A percentile compares a stretch with the other conserved stretches of the same genome.
Evolutionary conservation across 352 stramenopile genomes (phyloP).

Genomic region (Plasmopara muralis): DNA sequence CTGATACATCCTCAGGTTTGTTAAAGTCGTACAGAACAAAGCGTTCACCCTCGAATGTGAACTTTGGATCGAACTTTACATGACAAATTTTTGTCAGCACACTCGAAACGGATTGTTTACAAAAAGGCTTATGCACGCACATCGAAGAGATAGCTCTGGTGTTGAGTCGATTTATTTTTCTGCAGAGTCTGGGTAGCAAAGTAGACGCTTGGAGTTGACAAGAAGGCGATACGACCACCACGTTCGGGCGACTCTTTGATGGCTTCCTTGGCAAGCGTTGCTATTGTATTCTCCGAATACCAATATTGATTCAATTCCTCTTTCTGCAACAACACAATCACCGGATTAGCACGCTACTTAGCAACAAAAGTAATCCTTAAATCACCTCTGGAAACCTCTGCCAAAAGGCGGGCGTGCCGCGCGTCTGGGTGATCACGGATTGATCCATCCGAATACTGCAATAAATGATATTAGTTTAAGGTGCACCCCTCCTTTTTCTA

Average conservation of each 20-base stretch:
- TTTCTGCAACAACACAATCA: slow-evolving; percentile 46
- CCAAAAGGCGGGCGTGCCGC: slow-evolving; percentile 39
- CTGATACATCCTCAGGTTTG: slow-evolving; percentile 54
- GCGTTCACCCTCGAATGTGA: slow-evolving; percentile 34
- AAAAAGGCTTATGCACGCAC: slow-evolving; percentile 28
- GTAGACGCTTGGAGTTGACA: slow-evolving; percentile 92
- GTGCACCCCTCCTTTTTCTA: too few species aligned
- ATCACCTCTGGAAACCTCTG: slow-evolving; percentile 59
- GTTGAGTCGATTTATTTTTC: slow-evolving; percentile 9
- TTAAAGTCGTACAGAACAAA: slow-evolving; percentile 92
- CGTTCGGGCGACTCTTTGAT: slow-evolving; percentile 37
- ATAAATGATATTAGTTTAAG: neutral
- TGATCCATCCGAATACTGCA: neutral
- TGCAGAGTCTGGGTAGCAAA: slow-evolving; percentile 73
- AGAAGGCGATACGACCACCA: slow-evolving; percentile 71
- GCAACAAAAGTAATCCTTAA: neutral
- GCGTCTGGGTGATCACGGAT: neutral
- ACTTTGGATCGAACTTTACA: slow-evolving; percentile 80
- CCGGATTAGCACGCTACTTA: neutral
- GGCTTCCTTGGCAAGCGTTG: slow-evolving; percentile 59
- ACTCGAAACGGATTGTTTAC: too few species aligned
- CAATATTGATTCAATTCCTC: slow-evolving; percentile 95
- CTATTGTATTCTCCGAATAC: slow-evolving; percentile 88
- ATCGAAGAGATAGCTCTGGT: slow-evolving; percentile 84
- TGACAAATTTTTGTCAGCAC: neutral